A percentile compares a stretch with the other conserved stretches of the same genome.
phyloP scores from a whole-genome alignment of 768 basidiomycete species.

The Cantharellus anzutake region DNA sequence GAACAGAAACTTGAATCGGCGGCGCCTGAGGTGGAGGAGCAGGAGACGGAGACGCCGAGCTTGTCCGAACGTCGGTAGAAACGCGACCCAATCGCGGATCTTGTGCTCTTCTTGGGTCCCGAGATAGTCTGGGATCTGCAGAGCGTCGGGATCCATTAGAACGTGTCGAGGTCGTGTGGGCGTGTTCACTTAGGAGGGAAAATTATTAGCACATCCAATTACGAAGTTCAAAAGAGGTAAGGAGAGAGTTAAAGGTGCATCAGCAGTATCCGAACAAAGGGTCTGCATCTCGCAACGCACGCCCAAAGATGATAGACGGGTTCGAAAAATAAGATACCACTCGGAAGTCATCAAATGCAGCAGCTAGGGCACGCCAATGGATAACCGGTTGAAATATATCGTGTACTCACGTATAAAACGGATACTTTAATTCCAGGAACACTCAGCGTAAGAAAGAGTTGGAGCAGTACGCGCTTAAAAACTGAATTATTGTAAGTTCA shows the following conservation, averaged over 20 bases:
- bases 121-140: conserved; percentile 14
- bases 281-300: conserved; percentile 50
- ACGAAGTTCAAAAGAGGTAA: not conserved
- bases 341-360: conserved; percentile 89
- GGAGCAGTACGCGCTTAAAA: too few relatives aligned
- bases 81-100: conserved; percentile 57
- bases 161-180: not conserved
- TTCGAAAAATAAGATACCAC: conserved; percentile 71
- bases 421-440: too few relatives aligned
- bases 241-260: conserved; percentile 17
- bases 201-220: not conserved
- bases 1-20: conserved; percentile 17
- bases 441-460: too few relatives aligned
- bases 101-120: conserved; percentile 65
- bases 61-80: too few relatives aligned
- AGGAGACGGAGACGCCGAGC: conserved; percentile 29
- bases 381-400: too few relatives aligned
- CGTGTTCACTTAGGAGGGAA: not conserved
- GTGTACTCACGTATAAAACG: too few relatives aligned
- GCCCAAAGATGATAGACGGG: conserved; percentile 26
- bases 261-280: conserved; percentile 92
- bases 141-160: conserved; percentile 6
- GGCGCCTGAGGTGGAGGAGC: conserved; percentile 22
- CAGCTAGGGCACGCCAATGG: too few relatives aligned
- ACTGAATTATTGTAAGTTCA: too few relatives aligned